Evolutionary conservation across 257 asterid genomes (phyloP), one percentile per base, ranked within the genome.

Genomic region (Fraxinus excelsior): DNA sequence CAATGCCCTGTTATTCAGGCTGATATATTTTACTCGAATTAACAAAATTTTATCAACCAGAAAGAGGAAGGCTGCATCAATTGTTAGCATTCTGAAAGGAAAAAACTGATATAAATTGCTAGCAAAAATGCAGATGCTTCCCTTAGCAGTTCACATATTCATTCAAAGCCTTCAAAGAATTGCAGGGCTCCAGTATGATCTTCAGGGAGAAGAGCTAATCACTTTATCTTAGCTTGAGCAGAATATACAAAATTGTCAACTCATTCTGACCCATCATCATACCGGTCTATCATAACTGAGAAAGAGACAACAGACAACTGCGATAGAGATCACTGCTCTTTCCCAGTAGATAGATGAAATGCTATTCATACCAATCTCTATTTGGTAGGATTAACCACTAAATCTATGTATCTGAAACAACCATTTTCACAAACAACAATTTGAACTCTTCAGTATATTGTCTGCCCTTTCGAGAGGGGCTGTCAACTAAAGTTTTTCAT

Each of bases 151-250:
- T 49, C 58, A 13, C 58, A 49, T 13, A 18, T 49, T 18, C 58
- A 49, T 49, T 49, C 21, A 49, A 49, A 16, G 58, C 21, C 58
- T 13, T 13, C 19, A 49, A 12, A 49, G 58, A 49, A 49, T 4
- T 16, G 58, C 89, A 86, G 75, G 83, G 21, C 66, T 93, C 96
- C 34, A 87, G 91, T 3, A 5, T 82, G n/a, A 75, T 91, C 58
- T 14, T 46, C n/a, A 46, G 58, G n/a, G n/a, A 16, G 58, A 46
- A 14, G 16, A 46, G 78, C 82, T 83, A 56, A 70, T 86, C 70
- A 67, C 84, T 79, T 25, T 51, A 83, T 74, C 81, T 35, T 74
- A 56, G 74, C 73, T 75, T 19, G 58, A 79, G 79, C 51, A 28
- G 79, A 73, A 75, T 16, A 66, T 14, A 69, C 82, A 82, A 75